Percentiles rank a stretch among this genome's conserved stretches.
phyloP scores from a whole-genome alignment of 2,329 filamentous ascomycete species.

The Clonostachys rhizophaga region DNA sequence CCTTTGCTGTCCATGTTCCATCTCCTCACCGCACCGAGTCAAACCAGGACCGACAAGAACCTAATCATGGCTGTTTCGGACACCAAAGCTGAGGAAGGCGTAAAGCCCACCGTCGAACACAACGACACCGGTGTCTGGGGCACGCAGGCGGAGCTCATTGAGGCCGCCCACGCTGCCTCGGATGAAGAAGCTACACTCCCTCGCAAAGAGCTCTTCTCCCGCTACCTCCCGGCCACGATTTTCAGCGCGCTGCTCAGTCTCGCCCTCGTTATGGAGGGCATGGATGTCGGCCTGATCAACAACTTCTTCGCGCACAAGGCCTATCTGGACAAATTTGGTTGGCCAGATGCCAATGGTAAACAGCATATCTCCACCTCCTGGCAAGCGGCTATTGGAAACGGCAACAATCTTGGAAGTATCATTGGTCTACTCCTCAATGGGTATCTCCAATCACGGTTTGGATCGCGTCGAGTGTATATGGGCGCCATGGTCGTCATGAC shows the following conservation, averaged over 20 bases:
- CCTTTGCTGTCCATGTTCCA: too few relatives aligned
- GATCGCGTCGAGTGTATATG: slow-evolving; percentile 35
- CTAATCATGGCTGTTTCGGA: too few relatives aligned
- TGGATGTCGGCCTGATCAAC: slow-evolving; percentile 31
- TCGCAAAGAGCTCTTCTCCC: slow-evolving; percentile 20
- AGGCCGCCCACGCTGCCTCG: slow-evolving; percentile 20
- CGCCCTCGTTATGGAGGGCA: slow-evolving; percentile 20
- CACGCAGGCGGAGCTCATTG: slow-evolving; percentile 18
- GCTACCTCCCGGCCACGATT: slow-evolving; percentile 18
- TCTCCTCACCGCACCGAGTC: too few relatives aligned
- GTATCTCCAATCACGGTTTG: slow-evolving; percentile 31
- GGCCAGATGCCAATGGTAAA: slow-evolving; percentile 19
- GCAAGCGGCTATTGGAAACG: slow-evolving; percentile 39
- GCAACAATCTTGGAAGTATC: slow-evolving; percentile 36
- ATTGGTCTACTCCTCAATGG: slow-evolving; percentile 39
- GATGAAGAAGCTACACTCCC: slow-evolving; percentile 18
- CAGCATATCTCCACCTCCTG: slow-evolving; percentile 37
- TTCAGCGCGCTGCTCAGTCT: slow-evolving; percentile 21
- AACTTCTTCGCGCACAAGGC: slow-evolving; percentile 27
- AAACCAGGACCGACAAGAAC: too few relatives aligned
- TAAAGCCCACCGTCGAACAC: too few relatives aligned
- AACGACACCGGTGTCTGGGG: too few relatives aligned
- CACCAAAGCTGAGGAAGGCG: too few relatives aligned
- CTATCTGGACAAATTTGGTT: slow-evolving; percentile 24
- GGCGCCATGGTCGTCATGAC: slow-evolving; percentile 25